Base-by-base conservation (phyloP, 2,329 filamentous ascomycete genomes). In the Hymenoscyphus linearis region DNA sequence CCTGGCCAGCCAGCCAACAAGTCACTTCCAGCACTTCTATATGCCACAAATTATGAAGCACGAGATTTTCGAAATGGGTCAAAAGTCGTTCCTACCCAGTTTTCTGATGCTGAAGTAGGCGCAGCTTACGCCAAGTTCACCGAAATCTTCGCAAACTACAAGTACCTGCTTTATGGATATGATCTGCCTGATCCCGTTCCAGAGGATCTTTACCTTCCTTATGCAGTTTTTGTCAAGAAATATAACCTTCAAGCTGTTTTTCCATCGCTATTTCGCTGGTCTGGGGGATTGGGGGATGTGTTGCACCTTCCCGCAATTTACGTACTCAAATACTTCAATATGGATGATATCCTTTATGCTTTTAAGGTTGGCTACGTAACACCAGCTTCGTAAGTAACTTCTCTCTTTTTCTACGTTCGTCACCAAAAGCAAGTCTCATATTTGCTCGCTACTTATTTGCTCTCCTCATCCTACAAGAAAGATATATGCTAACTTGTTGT, bases 291-390 rank as follows among this genome's bases (percentile, higher is more conserved):
- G 54, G 54, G 54, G n/a, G 54, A 55, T 25, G 18, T 55, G 54
- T 34, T 55, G 6, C 54, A 55, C n/a, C 31, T 55, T 22, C 37
- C 57, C 36, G 35, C 57, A 36, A 58, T 53, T 25, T 55, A 55
- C 9, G 54, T 25, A 4, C 36, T 55, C 18, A 55, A 55, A 36
- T 55, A 55, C 36, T 55, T 55, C 34, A 55, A 55, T 34, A 14
- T 52, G 4, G 40, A 52, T 18, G 56, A 52, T 25, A 16, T 47
- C 40, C n/a, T n/a, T 6, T 22, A 22, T 10, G 40, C 7, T 12
- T 47, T 47, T n/a, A 16, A 47, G 14, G 5, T 10, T 10, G 40
- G 40, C 22, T 22, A 47, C 40, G 4, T 47, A 22, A 47, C 40
- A n/a, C 40, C 40, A 47, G 40, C 18, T 47, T 18, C 31, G 31